Conservation (phyloP, 805 yeast genomes). For the Pichia gijzeniarum region DNA sequence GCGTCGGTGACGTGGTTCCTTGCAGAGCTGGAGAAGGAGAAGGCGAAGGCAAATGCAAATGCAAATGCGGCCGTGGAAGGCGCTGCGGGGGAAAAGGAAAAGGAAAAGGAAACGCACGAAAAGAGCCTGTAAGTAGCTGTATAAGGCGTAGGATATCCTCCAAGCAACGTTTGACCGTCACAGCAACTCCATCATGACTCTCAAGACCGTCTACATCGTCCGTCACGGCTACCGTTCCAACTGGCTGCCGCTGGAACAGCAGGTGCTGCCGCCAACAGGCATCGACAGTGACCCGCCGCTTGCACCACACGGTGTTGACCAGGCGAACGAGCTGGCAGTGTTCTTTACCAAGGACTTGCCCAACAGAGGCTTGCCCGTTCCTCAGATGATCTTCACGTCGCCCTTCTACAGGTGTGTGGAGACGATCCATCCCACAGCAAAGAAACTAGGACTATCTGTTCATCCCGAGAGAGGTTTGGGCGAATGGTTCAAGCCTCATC, state of each 20-base stretch:
- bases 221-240: constrained; percentile 90
- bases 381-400: constrained; percentile 66
- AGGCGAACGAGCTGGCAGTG: constrained; percentile 72
- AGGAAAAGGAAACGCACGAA: constrained; percentile 1
- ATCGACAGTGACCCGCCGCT: constrained; percentile 84
- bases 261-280: constrained; percentile 87
- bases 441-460: constrained; percentile 50
- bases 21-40: constrained; percentile 47
- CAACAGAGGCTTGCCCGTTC: constrained; percentile 37
- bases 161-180: too few species aligned
- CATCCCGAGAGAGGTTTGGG: constrained; percentile 79
- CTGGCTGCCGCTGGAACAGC: constrained; percentile 78
- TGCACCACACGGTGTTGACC: constrained; percentile 83
- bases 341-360: constrained; percentile 39
- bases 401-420: constrained; percentile 90
- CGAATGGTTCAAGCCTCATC: constrained; percentile 80
- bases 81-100: not conserved
- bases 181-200: constrained; percentile 35
- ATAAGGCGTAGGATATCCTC: too few species aligned
- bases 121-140: not conserved
- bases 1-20: constrained; percentile 85
- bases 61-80: constrained; percentile 22
- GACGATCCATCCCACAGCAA: constrained; percentile 67
- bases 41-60: constrained; percentile 36
- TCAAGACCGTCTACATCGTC: constrained; percentile 60